Conservation (phyloP, 2,329 filamentous ascomycete species). For the Penicillium oxalicum region DNA sequence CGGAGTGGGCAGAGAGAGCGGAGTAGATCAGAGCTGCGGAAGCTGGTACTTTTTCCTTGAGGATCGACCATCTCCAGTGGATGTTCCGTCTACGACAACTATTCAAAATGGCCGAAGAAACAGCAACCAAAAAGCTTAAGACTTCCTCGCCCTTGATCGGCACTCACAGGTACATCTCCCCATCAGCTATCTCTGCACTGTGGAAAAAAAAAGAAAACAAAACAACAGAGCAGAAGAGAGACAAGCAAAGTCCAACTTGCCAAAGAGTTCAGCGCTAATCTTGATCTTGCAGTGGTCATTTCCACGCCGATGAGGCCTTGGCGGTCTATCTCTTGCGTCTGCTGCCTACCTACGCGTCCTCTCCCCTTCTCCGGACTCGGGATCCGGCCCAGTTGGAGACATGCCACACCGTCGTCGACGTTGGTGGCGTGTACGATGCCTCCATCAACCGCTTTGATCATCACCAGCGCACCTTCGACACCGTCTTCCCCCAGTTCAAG, state of each 20-base stretch:
- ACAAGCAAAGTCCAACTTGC: neutral
- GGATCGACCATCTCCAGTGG: constrained; percentile 6
- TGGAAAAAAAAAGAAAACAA: no score
- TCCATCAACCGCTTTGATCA: constrained; percentile 80
- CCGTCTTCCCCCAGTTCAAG: constrained; percentile 72
- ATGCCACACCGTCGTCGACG: constrained; percentile 95
- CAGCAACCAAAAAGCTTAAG: constrained; percentile 76
- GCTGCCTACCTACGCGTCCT: constrained; percentile 70
- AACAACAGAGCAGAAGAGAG: no score
- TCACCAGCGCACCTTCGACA: constrained; percentile 86
- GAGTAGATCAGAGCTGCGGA: constrained; percentile 10
- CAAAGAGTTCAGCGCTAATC: constrained; percentile 4
- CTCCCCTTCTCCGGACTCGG: constrained; percentile 76
- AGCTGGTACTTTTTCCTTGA: neutral
- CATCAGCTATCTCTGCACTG: no score
- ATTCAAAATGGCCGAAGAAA: constrained; percentile 62
- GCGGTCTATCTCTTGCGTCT: constrained; percentile 92
- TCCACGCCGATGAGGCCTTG: constrained; percentile 96
- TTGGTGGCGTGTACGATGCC: constrained; percentile 89
- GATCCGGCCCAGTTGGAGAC: constrained; percentile 69
- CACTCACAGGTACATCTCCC: constrained; percentile 67
- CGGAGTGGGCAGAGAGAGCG: constrained; percentile 10
- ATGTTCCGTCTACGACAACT: constrained; percentile 38
- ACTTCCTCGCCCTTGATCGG: constrained; percentile 68
- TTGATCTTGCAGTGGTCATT: constrained; percentile 62